Conservation (phyloP, 305 asterid genomes). For the Salvia sclarea region DNA sequence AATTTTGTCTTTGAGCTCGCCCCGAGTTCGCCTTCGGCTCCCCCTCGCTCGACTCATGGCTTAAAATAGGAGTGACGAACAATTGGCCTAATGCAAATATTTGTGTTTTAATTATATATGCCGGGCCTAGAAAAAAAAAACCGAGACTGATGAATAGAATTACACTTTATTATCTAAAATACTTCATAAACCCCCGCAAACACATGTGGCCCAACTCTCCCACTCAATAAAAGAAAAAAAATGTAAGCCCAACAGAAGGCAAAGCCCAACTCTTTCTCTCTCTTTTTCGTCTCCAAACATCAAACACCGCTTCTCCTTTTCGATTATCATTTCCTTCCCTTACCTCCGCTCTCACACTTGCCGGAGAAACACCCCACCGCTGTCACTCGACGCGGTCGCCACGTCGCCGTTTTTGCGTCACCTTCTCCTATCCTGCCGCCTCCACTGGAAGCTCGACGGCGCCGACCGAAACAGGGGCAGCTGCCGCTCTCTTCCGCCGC, state of each 20-base stretch:
- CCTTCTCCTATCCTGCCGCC: neutral
- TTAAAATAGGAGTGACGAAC: too few relatives aligned
- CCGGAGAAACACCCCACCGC: neutral
- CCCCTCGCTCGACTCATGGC: too few relatives aligned
- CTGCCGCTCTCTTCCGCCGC: slow-evolving; percentile 11
- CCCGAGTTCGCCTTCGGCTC: too few relatives aligned
- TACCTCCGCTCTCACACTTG: neutral
- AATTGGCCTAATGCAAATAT: too few relatives aligned
- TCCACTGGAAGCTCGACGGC: neutral
- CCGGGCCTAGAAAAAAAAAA: too few relatives aligned
- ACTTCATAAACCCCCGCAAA: neutral
- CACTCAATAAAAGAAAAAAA: neutral
- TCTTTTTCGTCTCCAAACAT: too few relatives aligned
- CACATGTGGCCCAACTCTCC: neutral
- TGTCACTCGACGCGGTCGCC: neutral
- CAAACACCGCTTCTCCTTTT: neutral
- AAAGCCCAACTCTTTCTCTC: neutral
- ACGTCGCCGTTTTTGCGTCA: neutral
- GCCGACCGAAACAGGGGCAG: neutral
- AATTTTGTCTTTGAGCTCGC: too few relatives aligned
- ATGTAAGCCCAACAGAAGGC: neutral
- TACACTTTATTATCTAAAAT: too few relatives aligned
- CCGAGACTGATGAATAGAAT: too few relatives aligned
- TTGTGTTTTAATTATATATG: too few relatives aligned
- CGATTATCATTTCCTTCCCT: neutral